Evolutionary conservation across 495 filamentous ascomycete species (phyloP), one percentile per base, ranked within the genome.

Genomic region (Bacidia gigantensis): DNA sequence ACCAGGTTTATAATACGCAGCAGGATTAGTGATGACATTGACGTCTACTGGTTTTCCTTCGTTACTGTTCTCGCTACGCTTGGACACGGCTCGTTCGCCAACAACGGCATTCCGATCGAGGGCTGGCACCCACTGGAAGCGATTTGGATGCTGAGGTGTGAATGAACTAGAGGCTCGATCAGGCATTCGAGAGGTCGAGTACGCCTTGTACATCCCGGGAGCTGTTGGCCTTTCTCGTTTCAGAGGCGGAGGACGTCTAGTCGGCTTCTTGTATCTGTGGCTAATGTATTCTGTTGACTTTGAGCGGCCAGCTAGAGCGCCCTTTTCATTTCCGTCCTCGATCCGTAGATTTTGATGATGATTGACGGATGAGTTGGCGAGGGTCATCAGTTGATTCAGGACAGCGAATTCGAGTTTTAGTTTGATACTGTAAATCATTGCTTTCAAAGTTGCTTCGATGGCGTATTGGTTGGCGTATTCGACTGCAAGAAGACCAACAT

Each of bases 341-440:
- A 62, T 53, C 18, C 56, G 43, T 18, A 62, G 50, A 11, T 57
- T 49, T 56, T 59, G 56, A 44, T 56, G 54, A 22, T 40, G 54
- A 46, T 46, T 59, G 29, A 62, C 59, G 11, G 60, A 58, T 7
- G 60, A 60, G 21, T 60, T 60, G 58, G 60, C 58, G 11, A 60
- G 47, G 9, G 60, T 60, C 55, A 69, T 62, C 14, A 80, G 61
- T 14, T 70, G 69, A 48, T 79, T 76, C 25, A 82, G 69, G 43
- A 83, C 75, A 11, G 71, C 73, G 51, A 79, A 77, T 60, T 83
- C 80, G 12, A 80, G 65, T 60, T 81, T 82, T 32, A 83, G 64
- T 59, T 83, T 83, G 50, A 82, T 64, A 64, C 79, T 81, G 64
- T 81, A 82, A 2, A 80, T 60, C 53, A 75, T 69, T 3, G 67